These are phyloP conservation scores for Schoenoplectus triqueter DNA, from an alignment of 202 grass and related monocot species.

Conservation along the genomic window DNA sequence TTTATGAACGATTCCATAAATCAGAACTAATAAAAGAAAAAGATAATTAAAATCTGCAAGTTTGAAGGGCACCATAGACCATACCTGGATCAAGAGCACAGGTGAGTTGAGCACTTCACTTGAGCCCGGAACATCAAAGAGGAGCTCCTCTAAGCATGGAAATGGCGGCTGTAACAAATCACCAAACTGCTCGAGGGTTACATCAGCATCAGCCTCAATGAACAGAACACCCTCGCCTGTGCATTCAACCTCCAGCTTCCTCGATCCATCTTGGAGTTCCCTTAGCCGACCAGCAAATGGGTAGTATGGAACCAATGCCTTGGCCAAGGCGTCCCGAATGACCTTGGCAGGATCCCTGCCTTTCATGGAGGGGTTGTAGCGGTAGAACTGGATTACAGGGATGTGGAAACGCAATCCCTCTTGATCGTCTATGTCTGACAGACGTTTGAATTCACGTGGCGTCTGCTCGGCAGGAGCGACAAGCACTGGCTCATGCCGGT, in stretches of 20 bases:
- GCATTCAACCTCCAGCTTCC: constrained; percentile 89
- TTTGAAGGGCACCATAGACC: neutral
- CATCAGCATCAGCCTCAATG: constrained; percentile 74
- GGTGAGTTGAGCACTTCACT: constrained; percentile 56
- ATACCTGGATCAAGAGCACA: constrained; percentile 72
- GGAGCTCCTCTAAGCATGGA: constrained; percentile 72
- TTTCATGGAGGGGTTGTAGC: constrained; percentile 32
- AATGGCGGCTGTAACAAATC: constrained; percentile 73
- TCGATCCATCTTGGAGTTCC: constrained; percentile 41
- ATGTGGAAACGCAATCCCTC: constrained; percentile 92
- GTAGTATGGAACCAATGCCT: constrained; percentile 77
- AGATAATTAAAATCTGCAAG: neutral
- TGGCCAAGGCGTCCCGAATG: constrained; percentile 58
- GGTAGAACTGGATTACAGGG: constrained; percentile 92
- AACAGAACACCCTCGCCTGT: constrained; percentile 83
- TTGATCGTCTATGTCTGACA: constrained; percentile 94
- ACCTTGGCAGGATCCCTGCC: constrained; percentile 56
- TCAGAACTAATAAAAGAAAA: neutral
- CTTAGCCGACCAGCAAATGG: constrained; percentile 76
- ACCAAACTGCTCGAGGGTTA: constrained; percentile 70
- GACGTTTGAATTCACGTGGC: constrained; percentile 68
- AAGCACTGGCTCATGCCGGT: constrained; percentile 54
- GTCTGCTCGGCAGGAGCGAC: constrained; percentile 60
- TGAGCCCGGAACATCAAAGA: constrained; percentile 79
- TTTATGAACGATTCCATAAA: neutral